phyloP scores from a whole-genome alignment of 2,329 filamentous ascomycete genomes.

The Aspergillus sp. region DNA sequence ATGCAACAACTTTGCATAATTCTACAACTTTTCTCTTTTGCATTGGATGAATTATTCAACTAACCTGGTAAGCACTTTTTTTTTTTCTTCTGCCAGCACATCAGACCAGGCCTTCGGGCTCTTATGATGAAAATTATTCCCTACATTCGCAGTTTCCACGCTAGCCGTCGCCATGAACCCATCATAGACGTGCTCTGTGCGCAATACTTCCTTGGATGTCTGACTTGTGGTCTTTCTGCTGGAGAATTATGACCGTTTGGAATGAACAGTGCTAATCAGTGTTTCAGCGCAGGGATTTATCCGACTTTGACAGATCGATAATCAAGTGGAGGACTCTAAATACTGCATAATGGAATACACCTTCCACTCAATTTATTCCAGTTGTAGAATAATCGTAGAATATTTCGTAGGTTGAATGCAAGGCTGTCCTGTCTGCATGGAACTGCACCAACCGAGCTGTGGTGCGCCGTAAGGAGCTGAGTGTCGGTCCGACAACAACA shows the following conservation, averaged over 20 bases:
- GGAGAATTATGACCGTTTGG: not conserved
- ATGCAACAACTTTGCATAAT: too few relatives aligned
- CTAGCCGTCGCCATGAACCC: constrained; percentile 38
- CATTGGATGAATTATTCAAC: not conserved
- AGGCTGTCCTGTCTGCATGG: not conserved
- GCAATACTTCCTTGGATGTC: constrained; percentile 42
- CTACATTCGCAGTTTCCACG: constrained; percentile 45
- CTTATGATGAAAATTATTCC: constrained; percentile 42
- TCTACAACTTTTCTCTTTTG: not conserved
- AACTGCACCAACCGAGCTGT: not conserved
- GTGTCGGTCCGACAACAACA: not conserved
- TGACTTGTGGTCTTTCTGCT: constrained; percentile 18
- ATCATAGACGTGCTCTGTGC: constrained; percentile 34
- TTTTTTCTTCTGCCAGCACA: constrained; percentile 7
- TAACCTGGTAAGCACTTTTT: constrained; percentile 23
- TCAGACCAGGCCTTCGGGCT: constrained; percentile 22
- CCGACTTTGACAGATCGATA: too few relatives aligned
- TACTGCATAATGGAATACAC: too few relatives aligned
- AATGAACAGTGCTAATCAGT: not conserved
- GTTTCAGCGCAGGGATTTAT: not conserved
- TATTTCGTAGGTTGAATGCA: not conserved
- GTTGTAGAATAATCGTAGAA: not conserved
- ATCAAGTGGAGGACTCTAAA: too few relatives aligned
- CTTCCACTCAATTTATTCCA: too few relatives aligned
- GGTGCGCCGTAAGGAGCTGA: not conserved